Percentiles rank a stretch among this genome's conserved stretches.
These are phyloP conservation scores for Trifolium dubium DNA, from an alignment of 306 rosid species.

Conservation along the genomic window DNA sequence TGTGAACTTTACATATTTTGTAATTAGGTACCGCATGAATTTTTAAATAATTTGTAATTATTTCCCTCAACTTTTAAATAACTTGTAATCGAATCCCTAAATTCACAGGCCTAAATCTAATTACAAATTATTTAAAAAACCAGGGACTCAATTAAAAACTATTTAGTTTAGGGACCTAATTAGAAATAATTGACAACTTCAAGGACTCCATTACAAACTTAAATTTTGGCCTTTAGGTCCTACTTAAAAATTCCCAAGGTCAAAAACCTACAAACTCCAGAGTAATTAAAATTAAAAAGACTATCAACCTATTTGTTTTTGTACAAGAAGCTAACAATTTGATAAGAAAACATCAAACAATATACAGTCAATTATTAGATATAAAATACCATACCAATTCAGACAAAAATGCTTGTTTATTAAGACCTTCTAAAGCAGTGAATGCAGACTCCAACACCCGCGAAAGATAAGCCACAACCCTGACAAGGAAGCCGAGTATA, in stretches of 20 bases:
- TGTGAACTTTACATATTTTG: neutral
- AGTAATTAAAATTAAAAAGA: neutral
- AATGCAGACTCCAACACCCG: conserved; percentile 97
- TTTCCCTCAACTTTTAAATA: neutral
- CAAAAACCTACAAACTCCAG: neutral
- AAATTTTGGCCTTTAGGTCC: neutral
- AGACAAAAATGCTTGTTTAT: conserved; percentile 95
- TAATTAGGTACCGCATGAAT: neutral
- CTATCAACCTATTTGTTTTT: neutral
- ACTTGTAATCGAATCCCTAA: neutral
- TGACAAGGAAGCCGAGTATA: conserved; percentile 50
- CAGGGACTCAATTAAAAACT: neutral
- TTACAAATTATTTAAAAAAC: neutral
- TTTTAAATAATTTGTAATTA: neutral
- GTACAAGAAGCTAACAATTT: conserved; percentile 31
- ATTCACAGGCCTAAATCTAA: neutral
- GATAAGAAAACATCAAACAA: conserved; percentile 28
- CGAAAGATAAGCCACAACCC: conserved; percentile 98
- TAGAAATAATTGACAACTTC: neutral
- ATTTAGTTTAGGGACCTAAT: conserved; percentile 1
- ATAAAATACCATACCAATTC: conserved; percentile 71
- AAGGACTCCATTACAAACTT: neutral
- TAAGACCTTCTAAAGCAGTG: conserved; percentile 94
- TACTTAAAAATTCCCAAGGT: neutral
- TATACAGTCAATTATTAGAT: conserved; percentile 20